A percentile compares a stretch with the other conserved stretches of the same genome.
phyloP scores from a whole-genome alignment of 805 yeast species.

The Starmerella tilneyi region DNA sequence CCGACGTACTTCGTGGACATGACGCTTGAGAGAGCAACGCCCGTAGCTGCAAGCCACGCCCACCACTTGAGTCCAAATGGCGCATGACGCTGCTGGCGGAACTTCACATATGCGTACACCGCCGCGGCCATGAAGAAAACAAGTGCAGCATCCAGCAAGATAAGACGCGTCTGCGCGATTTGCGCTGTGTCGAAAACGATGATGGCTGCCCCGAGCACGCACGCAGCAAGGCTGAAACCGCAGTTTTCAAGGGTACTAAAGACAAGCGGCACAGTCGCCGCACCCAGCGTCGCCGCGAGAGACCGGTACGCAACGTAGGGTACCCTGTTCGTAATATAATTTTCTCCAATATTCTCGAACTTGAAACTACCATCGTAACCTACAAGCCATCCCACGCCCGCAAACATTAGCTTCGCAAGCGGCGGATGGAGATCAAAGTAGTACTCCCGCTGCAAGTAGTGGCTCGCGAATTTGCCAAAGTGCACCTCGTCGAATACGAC shows the following conservation, averaged over 20 bases:
- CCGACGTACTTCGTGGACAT: slow-evolving; percentile 97
- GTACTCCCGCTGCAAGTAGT: slow-evolving; percentile 76
- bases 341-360: slow-evolving; percentile 65
- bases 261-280: slow-evolving; percentile 76
- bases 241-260: slow-evolving; percentile 69
- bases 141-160: slow-evolving; percentile 82
- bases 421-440: slow-evolving; percentile 98
- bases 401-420: slow-evolving; percentile 85
- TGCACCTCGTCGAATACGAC: slow-evolving; percentile 84
- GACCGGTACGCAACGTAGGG: slow-evolving; percentile 71
- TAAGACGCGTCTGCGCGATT: slow-evolving; percentile 77
- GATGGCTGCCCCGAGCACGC: slow-evolving; percentile 65
- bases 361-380: slow-evolving; percentile 83
- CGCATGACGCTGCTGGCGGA: slow-evolving; percentile 48
- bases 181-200: slow-evolving; percentile 65
- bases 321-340: slow-evolving; percentile 67
- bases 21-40: slow-evolving; percentile 78
- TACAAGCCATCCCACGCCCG: slow-evolving; percentile 73
- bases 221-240: slow-evolving; percentile 60
- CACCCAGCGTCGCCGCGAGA: slow-evolving; percentile 75
- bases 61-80: slow-evolving; percentile 85
- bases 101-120: slow-evolving; percentile 57
- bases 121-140: slow-evolving; percentile 83
- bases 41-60: slow-evolving; percentile 81
- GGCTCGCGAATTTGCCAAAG: slow-evolving; percentile 92